A percentile compares a stretch with the other conserved stretches of the same genome.
Conservation (phyloP, 345 rosid species). For the Noccaea caerulescens region DNA sequence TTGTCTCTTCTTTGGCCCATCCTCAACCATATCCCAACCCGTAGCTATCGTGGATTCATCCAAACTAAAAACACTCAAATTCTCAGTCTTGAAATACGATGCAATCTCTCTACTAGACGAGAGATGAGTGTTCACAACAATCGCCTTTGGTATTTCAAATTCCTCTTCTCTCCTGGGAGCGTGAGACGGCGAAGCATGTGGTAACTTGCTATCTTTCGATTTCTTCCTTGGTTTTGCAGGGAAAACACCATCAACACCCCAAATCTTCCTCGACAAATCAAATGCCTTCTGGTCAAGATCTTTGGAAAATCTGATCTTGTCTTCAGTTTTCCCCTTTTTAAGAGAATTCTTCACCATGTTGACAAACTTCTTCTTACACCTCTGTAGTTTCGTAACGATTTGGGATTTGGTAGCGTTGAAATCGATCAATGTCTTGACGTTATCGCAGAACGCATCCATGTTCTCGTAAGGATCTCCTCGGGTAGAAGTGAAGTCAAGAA, state of each 20-base stretch:
- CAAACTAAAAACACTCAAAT: slow-evolving; percentile 27
- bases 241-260: slow-evolving; percentile 41
- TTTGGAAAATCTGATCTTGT: slow-evolving; percentile 35
- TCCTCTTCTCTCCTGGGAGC: not conserved
- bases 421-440: slow-evolving; percentile 49
- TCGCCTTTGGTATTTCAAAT: not conserved
- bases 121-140: not conserved
- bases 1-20: slow-evolving; percentile 43
- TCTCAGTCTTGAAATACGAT: slow-evolving; percentile 20
- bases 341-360: slow-evolving; percentile 35
- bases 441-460: slow-evolving; percentile 48
- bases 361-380: slow-evolving; percentile 51
- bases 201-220: slow-evolving; percentile 19
- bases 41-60: slow-evolving; percentile 39
- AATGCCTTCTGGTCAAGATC: slow-evolving; percentile 44
- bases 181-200: not conserved
- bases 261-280: slow-evolving; percentile 49
- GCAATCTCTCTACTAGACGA: slow-evolving; percentile 30
- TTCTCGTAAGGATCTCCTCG: slow-evolving; percentile 50
- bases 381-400: slow-evolving; percentile 49
- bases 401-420: slow-evolving; percentile 46
- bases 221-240: slow-evolving; percentile 40
- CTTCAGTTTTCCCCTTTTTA: slow-evolving; percentile 40
- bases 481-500: slow-evolving; percentile 44
- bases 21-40: slow-evolving; percentile 38